phyloP scores from a whole-genome alignment of 495 filamentous ascomycete species.

The Trichoderma asperelloides region DNA sequence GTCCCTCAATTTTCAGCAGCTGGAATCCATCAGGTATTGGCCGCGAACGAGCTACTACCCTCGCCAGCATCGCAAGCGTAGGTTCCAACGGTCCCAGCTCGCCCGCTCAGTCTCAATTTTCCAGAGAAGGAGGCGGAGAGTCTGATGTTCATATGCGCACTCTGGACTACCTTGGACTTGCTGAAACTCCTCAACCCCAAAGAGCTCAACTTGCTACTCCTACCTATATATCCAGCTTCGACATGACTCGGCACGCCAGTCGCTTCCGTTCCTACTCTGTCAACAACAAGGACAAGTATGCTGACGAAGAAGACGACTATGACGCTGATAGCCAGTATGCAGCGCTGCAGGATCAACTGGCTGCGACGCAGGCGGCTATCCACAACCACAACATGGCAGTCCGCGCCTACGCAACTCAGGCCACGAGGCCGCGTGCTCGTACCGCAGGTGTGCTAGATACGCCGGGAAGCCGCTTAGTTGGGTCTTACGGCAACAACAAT shows the following conservation, averaged over 20 bases:
- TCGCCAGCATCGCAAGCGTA: conserved; percentile 67
- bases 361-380: conserved; percentile 83
- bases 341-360: conserved; percentile 49
- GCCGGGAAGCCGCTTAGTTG: conserved; percentile 60
- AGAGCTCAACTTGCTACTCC: conserved; percentile 64
- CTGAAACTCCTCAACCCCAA: conserved; percentile 82
- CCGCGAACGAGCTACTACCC: conserved; percentile 71
- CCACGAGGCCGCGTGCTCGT: conserved; percentile 73
- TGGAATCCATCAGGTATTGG: conserved; percentile 57
- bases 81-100: conserved; percentile 80
- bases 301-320: conserved; percentile 78
- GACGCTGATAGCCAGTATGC: conserved; percentile 68
- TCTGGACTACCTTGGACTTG: conserved; percentile 89
- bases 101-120: conserved; percentile 82
- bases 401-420: conserved; percentile 79
- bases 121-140: conserved; percentile 75
- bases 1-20: conserved; percentile 79
- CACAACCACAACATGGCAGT: conserved; percentile 90
- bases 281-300: conserved; percentile 97
- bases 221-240: conserved; percentile 63
- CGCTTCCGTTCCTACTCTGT: conserved; percentile 95
- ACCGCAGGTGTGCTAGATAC: conserved; percentile 85
- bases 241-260: conserved; percentile 69
- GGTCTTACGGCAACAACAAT: conserved; percentile 62
- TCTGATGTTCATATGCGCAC: conserved; percentile 82